These are phyloP conservation scores for Marchantia paleacea DNA, from an alignment of 225 moss, liverwort and hornwort species.

Conservation along the genomic window DNA sequence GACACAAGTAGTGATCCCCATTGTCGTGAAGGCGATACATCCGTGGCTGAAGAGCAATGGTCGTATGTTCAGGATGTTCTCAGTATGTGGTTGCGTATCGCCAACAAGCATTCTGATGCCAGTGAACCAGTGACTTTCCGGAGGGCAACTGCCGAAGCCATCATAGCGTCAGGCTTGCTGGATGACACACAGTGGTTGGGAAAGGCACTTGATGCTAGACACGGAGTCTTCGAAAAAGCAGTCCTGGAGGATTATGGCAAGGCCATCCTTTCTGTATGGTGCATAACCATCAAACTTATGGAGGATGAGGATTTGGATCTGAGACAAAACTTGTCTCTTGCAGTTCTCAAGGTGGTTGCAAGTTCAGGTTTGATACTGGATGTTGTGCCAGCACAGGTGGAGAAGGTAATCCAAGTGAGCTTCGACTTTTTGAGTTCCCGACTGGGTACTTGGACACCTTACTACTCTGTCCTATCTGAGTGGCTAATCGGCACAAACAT, in stretches of 20 bases:
- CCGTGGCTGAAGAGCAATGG: constrained; percentile 11
- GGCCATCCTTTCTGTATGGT: constrained; percentile 73
- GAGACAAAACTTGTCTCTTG: constrained; percentile 67
- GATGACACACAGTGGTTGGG: constrained; percentile 73
- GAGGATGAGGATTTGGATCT: constrained; percentile 92
- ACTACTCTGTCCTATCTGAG: constrained; percentile 67
- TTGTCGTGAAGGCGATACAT: neutral
- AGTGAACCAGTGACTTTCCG: constrained; percentile 86
- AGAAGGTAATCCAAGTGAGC: constrained; percentile 81
- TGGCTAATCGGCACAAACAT: constrained; percentile 79
- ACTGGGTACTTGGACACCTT: constrained; percentile 68
- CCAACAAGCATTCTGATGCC: constrained; percentile 60
- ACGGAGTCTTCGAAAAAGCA: constrained; percentile 17
- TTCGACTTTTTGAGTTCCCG: constrained; percentile 70
- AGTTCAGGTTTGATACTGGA: constrained; percentile 36
- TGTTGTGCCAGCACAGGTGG: constrained; percentile 79
- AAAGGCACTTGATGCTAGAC: constrained; percentile 20
- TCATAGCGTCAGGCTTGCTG: constrained; percentile 74
- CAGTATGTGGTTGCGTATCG: constrained; percentile 54
- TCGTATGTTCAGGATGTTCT: constrained; percentile 48
- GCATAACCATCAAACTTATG: constrained; percentile 75
- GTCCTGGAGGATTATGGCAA: constrained; percentile 65
- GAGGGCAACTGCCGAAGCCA: constrained; percentile 75
- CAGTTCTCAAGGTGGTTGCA: constrained; percentile 62
- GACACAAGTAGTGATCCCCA: neutral